phyloP scores from a whole-genome alignment of 306 rosid species.

The Geum urbanum region DNA sequence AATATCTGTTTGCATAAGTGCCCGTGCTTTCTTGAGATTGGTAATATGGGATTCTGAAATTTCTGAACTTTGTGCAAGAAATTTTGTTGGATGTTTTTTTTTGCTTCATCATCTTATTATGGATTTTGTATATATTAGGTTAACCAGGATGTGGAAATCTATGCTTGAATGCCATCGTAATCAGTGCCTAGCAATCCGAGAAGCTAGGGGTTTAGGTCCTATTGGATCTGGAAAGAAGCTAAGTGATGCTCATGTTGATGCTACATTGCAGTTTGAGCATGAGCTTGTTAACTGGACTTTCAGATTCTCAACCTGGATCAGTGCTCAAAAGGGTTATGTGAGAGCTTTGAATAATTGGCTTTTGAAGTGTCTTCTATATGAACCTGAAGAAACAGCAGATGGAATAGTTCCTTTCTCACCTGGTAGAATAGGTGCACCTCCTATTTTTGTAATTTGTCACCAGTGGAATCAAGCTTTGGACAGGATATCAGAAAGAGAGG shows the following conservation, averaged over 20 bases:
- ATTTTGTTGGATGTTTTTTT: not conserved
- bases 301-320: conserved; percentile 79
- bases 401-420: conserved; percentile 93
- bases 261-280: conserved; percentile 72
- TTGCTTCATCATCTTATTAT: conserved; percentile 16
- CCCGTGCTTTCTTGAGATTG: not conserved
- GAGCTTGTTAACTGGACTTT: conserved; percentile 87
- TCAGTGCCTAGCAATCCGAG: conserved; percentile 77
- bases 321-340: conserved; percentile 83
- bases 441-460: conserved; percentile 82
- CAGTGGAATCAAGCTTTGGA: conserved; percentile 97
- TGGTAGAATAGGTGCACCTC: conserved; percentile 88
- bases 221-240: conserved; percentile 69
- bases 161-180: conserved; percentile 92
- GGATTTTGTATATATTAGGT: conserved; percentile 41
- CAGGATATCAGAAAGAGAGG: conserved; percentile 83
- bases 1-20: not conserved
- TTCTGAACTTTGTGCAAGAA: not conserved
- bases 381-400: conserved; percentile 88
- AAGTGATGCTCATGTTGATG: conserved; percentile 57
- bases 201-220: conserved; percentile 76
- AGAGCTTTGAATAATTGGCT: conserved; percentile 89
- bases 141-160: conserved; percentile 85
- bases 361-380: conserved; percentile 68
- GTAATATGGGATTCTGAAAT: not conserved